A percentile compares a stretch with the other conserved stretches of the same genome.
These are phyloP conservation scores for Mercurialis annua DNA, from an alignment of 345 rosid species.

Conservation along the genomic window DNA sequence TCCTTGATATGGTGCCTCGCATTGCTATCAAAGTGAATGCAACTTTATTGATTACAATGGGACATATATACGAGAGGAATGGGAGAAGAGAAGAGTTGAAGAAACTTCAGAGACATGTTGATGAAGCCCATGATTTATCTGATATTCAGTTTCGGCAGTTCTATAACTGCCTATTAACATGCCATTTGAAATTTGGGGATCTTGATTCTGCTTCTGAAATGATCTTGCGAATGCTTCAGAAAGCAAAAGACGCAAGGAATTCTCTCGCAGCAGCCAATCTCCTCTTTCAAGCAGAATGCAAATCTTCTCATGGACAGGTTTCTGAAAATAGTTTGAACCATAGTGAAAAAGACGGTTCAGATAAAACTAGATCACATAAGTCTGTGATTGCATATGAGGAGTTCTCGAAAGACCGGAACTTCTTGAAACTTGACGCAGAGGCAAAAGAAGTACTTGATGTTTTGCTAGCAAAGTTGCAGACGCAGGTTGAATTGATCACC, in stretches of 20 bases:
- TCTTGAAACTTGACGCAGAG: constrained; percentile 56
- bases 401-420: constrained; percentile 51
- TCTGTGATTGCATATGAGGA: constrained; percentile 46
- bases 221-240: constrained; percentile 83
- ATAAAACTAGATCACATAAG: constrained; percentile 12
- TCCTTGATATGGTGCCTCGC: constrained; percentile 72
- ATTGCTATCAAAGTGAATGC: constrained; percentile 60
- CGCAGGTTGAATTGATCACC: constrained; percentile 57
- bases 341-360: constrained; percentile 18
- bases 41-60: constrained; percentile 61
- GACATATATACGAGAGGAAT: constrained; percentile 81
- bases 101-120: constrained; percentile 83
- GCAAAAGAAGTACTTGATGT: constrained; percentile 49
- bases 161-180: constrained; percentile 66
- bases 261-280: constrained; percentile 64
- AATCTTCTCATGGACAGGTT: constrained; percentile 18
- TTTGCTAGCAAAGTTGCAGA: constrained; percentile 53
- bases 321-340: constrained; percentile 23
- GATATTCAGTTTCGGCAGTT: constrained; percentile 75
- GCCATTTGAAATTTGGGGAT: constrained; percentile 83
- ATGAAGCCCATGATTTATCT: constrained; percentile 60
- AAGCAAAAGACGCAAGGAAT: constrained; percentile 70
- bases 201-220: constrained; percentile 73
- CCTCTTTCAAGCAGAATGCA: constrained; percentile 26
- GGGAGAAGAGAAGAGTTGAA: constrained; percentile 76